Conservation (phyloP, 176 grass and related monocot species). For the Tillandsia leiboldiana region DNA sequence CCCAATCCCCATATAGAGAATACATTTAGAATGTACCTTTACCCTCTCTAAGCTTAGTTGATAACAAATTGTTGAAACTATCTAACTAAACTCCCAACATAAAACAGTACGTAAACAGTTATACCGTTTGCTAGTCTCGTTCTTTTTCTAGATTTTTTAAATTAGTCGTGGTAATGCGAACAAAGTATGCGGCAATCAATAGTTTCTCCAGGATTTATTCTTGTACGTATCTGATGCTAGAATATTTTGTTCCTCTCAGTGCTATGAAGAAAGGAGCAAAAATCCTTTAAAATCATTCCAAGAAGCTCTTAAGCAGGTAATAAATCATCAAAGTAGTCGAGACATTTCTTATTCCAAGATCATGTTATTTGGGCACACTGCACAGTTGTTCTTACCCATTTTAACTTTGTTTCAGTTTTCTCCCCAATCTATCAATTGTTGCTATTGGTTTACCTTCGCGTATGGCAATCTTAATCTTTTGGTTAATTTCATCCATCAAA, state of each 20-base stretch:
- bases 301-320: conserved; percentile 43
- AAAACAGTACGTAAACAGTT: conserved; percentile 10
- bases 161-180: background rate
- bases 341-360: conserved; percentile 10
- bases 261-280: conserved; percentile 36
- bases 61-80: too few species aligned
- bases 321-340: background rate
- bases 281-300: conserved; percentile 27
- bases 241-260: conserved; percentile 15
- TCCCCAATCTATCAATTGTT: background rate
- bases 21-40: too few species aligned
- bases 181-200: background rate
- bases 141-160: background rate
- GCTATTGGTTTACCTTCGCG: background rate
- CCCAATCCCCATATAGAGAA: too few species aligned
- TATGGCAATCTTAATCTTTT: too few species aligned
- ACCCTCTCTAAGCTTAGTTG: too few species aligned
- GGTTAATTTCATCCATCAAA: too few species aligned
- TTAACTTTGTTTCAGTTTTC: background rate
- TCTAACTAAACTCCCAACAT: background rate
- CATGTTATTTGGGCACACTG: background rate
- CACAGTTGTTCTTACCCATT: too few species aligned
- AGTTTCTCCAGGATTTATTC: background rate
- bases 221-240: conserved; percentile 4
- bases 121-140: background rate